Evolutionary conservation across 306 rosid species (phyloP).

Genomic region (Pachyrhizus erosus): DNA sequence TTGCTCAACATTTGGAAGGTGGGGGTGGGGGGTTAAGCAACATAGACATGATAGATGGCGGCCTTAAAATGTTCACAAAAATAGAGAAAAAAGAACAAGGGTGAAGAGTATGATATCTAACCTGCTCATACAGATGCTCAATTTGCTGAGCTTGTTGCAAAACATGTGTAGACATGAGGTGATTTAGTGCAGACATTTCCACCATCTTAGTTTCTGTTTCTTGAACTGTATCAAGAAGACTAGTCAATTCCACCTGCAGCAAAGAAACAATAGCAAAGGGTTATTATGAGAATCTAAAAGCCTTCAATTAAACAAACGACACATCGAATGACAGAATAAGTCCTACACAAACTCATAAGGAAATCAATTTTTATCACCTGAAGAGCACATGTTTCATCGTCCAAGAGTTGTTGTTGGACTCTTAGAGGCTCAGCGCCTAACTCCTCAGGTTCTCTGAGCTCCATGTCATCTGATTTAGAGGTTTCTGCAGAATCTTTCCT

Average conservation of each 20-base stretch:
- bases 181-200: conserved; percentile 97
- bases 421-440: conserved; percentile 65
- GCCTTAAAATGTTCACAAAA: neutral
- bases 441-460: conserved; percentile 68
- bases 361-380: conserved; percentile 60
- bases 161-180: conserved; percentile 95
- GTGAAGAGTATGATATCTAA: conserved; percentile 39
- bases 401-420: conserved; percentile 85
- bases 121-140: conserved; percentile 90
- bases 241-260: conserved; percentile 77
- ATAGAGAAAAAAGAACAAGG: neutral
- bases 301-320: conserved; percentile 21
- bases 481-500: conserved; percentile 53
- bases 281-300: conserved; percentile 36
- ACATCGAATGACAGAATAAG: conserved; percentile 20
- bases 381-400: conserved; percentile 95
- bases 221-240: conserved; percentile 84
- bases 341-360: conserved; percentile 14
- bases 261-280: conserved; percentile 38
- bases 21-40: neutral
- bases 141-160: conserved; percentile 95
- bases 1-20: neutral
- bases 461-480: conserved; percentile 52
- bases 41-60: neutral
- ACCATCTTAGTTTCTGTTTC: conserved; percentile 99